Percentiles rank a stretch among this genome's conserved stretches.
phyloP scores from a whole-genome alignment of 805 yeast genomes.

The Candida quercuum region DNA sequence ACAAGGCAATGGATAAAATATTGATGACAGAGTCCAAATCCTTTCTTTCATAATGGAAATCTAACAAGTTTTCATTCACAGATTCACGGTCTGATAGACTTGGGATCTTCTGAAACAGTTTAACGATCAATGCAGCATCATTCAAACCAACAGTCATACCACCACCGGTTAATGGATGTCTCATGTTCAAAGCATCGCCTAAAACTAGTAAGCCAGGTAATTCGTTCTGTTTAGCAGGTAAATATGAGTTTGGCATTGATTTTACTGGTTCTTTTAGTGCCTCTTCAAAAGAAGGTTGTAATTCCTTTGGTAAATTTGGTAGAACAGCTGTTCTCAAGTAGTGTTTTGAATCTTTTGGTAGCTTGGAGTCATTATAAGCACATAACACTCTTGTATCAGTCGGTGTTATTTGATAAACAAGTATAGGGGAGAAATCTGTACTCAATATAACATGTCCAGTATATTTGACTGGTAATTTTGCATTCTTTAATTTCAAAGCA shows the following conservation, averaged over 20 bases:
- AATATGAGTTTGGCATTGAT: constrained; percentile 90
- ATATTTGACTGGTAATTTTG: constrained; percentile 65
- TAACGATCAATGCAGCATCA: constrained; percentile 70
- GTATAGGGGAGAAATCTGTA: constrained; percentile 71
- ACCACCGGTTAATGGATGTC: constrained; percentile 98
- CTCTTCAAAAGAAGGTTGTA: constrained; percentile 60
- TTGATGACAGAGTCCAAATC: constrained; percentile 78
- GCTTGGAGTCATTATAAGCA: constrained; percentile 67
- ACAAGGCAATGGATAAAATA: constrained; percentile 85
- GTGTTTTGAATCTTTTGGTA: constrained; percentile 64
- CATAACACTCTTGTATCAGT: constrained; percentile 84
- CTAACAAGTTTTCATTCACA: constrained; percentile 50
- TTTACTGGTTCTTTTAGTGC: constrained; percentile 64
- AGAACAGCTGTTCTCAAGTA: constrained; percentile 59
- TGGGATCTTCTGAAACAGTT: constrained; percentile 47
- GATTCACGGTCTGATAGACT: constrained; percentile 53
- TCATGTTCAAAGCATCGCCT: constrained; percentile 95
- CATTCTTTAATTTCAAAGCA: constrained; percentile 72
- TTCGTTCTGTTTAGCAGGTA: constrained; percentile 69
- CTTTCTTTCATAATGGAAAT: constrained; percentile 78
- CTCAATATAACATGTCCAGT: constrained; percentile 92
- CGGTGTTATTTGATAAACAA: constrained; percentile 82
- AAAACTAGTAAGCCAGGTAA: constrained; percentile 73
- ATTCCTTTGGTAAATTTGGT: constrained; percentile 59
- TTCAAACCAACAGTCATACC: constrained; percentile 98